A percentile compares a stretch with the other conserved stretches of the same genome.
phyloP scores from a whole-genome alignment of 352 stramenopile species.

The Phytophthora pini region DNA sequence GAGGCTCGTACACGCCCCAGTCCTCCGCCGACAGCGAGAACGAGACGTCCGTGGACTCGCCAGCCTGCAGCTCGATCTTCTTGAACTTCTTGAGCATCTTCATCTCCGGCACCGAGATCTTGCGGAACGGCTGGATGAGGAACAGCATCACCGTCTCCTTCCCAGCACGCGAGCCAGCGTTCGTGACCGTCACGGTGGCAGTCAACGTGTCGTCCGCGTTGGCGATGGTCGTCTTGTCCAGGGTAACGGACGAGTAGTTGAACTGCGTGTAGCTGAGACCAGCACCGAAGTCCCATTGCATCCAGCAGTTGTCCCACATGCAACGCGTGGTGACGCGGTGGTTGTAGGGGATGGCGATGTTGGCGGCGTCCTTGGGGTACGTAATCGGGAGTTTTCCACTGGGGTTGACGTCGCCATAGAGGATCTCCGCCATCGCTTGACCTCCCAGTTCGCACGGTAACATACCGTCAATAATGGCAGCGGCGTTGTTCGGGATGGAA shows the following conservation, averaged over 20 bases:
- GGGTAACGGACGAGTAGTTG: background rate
- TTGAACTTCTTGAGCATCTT: constrained; percentile 2
- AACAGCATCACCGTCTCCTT: background rate
- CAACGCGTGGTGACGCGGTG: constrained; percentile 59
- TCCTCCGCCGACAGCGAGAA: background rate
- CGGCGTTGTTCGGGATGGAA: constrained; percentile 47
- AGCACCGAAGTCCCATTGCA: constrained; percentile 68
- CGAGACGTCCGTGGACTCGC: background rate
- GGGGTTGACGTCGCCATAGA: constrained; percentile 77
- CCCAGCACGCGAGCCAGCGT: background rate
- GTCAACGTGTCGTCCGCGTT: background rate
- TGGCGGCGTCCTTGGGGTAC: constrained; percentile 68
- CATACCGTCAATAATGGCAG: constrained; percentile 76
- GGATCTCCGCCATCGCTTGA: constrained; percentile 79
- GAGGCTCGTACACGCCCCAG: background rate
- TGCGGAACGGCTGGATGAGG: constrained; percentile 3
- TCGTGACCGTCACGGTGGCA: background rate
- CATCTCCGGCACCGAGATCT: background rate
- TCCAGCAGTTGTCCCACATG: constrained; percentile 47
- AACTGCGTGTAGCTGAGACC: background rate
- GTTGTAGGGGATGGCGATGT: constrained; percentile 73
- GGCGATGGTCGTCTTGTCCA: background rate
- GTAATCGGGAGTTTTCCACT: constrained; percentile 84
- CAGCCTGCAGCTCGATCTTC: background rate
- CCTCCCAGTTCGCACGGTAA: constrained; percentile 75